Evolutionary conservation across 225 moss, liverwort and hornwort species (phyloP), one percentile per base, ranked within the genome.

Genomic region (Takakia lepidozioides): DNA sequence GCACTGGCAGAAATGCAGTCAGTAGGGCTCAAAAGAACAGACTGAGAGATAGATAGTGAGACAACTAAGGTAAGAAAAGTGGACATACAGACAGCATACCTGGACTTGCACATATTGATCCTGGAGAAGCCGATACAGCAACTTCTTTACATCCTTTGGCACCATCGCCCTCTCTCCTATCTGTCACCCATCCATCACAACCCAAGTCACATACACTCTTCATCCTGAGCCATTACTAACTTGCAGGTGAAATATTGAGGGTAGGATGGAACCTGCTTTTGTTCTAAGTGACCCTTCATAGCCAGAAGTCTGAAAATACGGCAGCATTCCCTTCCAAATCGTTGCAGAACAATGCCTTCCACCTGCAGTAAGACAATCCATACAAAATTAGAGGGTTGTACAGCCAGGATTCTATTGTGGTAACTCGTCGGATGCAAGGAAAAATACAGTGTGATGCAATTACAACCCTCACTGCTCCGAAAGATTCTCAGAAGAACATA

Each of bases 191-290:
- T 11, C n/a, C 8, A 38, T 16, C 46, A 7, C 28, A 6, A 10
- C 38, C 7, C 28, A 36, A 51, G 22, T 30, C 56, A 23, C 27
- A n/a, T 7, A 15, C 22, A 23, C 8, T 27, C 3, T 14, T 13
- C 23, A 56, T 56, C 4, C 40, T 40, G 23, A 18, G 19, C 25
- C 5, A 2, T 28, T 25, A 15, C 41, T 13, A 15, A n/a, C n/a
- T n/a, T n/a, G n/a, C n/a, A n/a, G n/a, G n/a, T n/a, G n/a, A n/a
- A n/a, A n/a, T n/a, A n/a, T n/a, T n/a, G n/a, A n/a, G n/a, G n/a
- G n/a, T n/a, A n/a, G n/a, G n/a, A n/a, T n/a, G n/a, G n/a, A 47
- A 91, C 90, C 80, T 95, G 98, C 59, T 98, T 98, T 53, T 91
- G 98, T 56, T 91, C 98, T 63, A 98, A 78, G 60, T 85, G 90